Evolutionary conservation across 441 rosid genomes (phyloP), one percentile per base, ranked within the genome.

Genomic region (Corymbia calophylla): DNA sequence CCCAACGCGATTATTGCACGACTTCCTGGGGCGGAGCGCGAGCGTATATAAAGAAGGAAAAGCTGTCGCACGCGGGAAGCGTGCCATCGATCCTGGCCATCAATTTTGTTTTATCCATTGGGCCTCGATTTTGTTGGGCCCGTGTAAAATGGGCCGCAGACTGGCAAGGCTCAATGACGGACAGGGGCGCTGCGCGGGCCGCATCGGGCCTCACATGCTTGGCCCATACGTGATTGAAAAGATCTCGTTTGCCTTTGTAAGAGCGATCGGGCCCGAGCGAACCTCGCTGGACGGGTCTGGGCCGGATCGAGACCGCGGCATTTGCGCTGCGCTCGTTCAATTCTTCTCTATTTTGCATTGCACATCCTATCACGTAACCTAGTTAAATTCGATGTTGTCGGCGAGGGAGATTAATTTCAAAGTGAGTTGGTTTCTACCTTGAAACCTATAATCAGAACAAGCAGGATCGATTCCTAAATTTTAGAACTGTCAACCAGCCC

Each of bases 391-490:
- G 0, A 12, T 23, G 23, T 6, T 12, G 51, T n/a, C 0, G 0
- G 1, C 0, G 11, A 0, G 25, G 64, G 5, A 25, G 64, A 58
- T 58, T 0, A 0, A 23, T 56, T 56, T 12, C 23, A 56, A 2
- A 27, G 23, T 56, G 29, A 27, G 10, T 58, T 29, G 11, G 10
- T 58, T 56, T 13, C n/a, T 4, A 58, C 6, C n/a, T 5, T 0
- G 1, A 58, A 58, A 58, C 6, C 25, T 58, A 29, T 5, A 23
- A 58, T 9, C 0, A 0, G 0, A 25, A 58, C 1, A 25, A 1
- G 14, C 0, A 25, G 0, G 62, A 58, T 23, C 0, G 3, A 1
- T 25, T 13, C 64, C 64, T 25, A 39, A 39, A 39, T 39, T 25
- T 27, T 58, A 19, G 64, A 58, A 25, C 0, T 0, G 14, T 12